Evolutionary conservation across 2,329 filamentous ascomycete genomes (phyloP).

Genomic region (Cordyceps sp.): DNA sequence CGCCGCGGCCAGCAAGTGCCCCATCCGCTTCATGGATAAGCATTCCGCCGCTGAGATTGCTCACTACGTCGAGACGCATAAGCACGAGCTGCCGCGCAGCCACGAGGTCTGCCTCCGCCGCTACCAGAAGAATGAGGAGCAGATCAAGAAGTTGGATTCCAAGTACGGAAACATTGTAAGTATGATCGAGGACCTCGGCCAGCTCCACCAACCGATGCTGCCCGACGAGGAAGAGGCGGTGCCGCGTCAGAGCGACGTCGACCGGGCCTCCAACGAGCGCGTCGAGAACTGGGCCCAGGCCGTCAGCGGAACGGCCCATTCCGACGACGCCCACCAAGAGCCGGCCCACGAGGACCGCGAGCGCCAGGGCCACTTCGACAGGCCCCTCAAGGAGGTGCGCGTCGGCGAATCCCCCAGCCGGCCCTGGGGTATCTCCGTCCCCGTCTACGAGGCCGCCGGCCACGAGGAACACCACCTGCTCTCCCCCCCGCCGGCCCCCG

Average conservation of each 20-base stretch:
- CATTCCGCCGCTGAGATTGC: slow-evolving; percentile 89
- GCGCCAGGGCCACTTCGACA: slow-evolving; percentile 62
- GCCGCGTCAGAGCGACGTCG: slow-evolving; percentile 24
- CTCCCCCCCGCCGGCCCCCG: slow-evolving; percentile 41
- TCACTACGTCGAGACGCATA: slow-evolving; percentile 85
- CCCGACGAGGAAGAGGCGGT: slow-evolving; percentile 36
- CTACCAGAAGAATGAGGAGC: slow-evolving; percentile 74
- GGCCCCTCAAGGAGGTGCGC: slow-evolving; percentile 74
- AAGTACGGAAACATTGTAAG: slow-evolving; percentile 86
- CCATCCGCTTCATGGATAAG: slow-evolving; percentile 82
- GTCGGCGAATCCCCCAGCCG: slow-evolving; percentile 85
- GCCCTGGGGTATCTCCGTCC: slow-evolving; percentile 83
- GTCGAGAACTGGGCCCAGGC: slow-evolving; percentile 78
- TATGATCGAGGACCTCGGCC: slow-evolving; percentile 84
- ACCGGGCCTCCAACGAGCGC: slow-evolving; percentile 45
- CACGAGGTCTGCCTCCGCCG: slow-evolving; percentile 84
- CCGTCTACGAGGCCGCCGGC: slow-evolving; percentile 30
- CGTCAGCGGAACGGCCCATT: slow-evolving; percentile 39
- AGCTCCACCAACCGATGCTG: slow-evolving; percentile 77
- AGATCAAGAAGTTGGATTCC: slow-evolving; percentile 75
- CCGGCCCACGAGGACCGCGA: slow-evolving; percentile 32
- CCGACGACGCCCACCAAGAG: slow-evolving; percentile 18
- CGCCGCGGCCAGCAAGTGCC: slow-evolving; percentile 52
- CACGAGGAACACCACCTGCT: slow-evolving; percentile 23
- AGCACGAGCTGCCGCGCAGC: slow-evolving; percentile 84